These are phyloP conservation scores for Tolypocladium pustulatum DNA, from an alignment of 2,329 filamentous ascomycete genomes.

Conservation along the genomic window DNA sequence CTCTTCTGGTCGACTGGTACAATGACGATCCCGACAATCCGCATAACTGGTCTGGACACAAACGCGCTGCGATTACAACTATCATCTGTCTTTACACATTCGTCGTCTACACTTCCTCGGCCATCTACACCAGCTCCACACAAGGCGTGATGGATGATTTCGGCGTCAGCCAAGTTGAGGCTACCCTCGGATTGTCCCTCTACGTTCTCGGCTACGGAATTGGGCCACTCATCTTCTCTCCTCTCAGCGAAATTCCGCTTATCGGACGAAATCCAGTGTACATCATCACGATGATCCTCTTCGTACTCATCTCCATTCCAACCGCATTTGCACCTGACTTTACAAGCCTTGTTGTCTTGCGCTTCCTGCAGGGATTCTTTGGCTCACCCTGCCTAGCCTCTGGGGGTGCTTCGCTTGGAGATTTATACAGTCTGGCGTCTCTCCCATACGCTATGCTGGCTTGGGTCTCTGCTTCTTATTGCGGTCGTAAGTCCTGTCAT, in stretches of 20 bases:
- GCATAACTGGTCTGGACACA: constrained; percentile 42
- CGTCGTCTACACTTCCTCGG: constrained; percentile 41
- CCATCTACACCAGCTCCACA: constrained; percentile 36
- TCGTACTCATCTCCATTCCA: constrained; percentile 56
- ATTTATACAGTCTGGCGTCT: constrained; percentile 43
- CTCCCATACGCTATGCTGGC: constrained; percentile 48
- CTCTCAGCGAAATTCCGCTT: constrained; percentile 54
- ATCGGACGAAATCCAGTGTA: constrained; percentile 61
- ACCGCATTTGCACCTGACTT: constrained; percentile 54
- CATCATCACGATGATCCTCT: constrained; percentile 56
- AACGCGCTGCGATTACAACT: constrained; percentile 29
- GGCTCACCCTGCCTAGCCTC: constrained; percentile 55
- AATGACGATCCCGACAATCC: constrained; percentile 45
- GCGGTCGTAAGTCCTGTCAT: constrained; percentile 23
- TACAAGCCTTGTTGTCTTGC: constrained; percentile 50
- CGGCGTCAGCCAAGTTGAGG: constrained; percentile 37
- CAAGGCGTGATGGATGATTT: constrained; percentile 41
- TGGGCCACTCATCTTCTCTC: constrained; percentile 55
- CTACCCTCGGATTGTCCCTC: constrained; percentile 47
- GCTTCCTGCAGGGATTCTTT: constrained; percentile 57
- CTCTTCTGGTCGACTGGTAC: constrained; percentile 42
- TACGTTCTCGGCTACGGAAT: constrained; percentile 55
- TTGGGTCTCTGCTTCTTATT: constrained; percentile 46
- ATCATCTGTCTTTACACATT: constrained; percentile 49
- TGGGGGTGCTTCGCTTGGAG: constrained; percentile 38